These are phyloP conservation scores for Trichoderma hamatum DNA, from an alignment of 2,329 filamentous ascomycete genomes.

Conservation along the genomic window DNA sequence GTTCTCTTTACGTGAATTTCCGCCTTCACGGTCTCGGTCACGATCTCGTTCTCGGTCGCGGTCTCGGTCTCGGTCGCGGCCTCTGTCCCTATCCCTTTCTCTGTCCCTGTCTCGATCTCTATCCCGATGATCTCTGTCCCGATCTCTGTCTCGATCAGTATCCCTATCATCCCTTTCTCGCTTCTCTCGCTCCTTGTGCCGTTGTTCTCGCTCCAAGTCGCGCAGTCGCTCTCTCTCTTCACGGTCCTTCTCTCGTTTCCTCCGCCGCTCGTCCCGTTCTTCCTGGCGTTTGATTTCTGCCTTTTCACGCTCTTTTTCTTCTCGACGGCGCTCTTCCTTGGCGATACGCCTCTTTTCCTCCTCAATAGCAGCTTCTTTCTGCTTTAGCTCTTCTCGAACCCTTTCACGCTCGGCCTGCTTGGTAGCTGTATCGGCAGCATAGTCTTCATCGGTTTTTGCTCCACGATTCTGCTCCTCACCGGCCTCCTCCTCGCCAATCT, in stretches of 20 bases:
- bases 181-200: conserved; percentile 45
- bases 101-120: conserved; percentile 42
- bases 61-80: conserved; percentile 27
- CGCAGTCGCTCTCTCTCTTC: conserved; percentile 57
- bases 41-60: conserved; percentile 37
- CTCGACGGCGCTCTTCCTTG: conserved; percentile 57
- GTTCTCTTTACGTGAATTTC: conserved; percentile 42
- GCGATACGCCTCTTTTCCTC: conserved; percentile 64
- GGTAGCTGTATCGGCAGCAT: conserved; percentile 66
- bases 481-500: conserved; percentile 71
- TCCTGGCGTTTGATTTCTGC: conserved; percentile 54
- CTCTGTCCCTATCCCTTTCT: conserved; percentile 38
- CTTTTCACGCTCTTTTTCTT: conserved; percentile 53
- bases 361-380: conserved; percentile 62
- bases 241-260: conserved; percentile 56
- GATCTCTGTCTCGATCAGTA: conserved; percentile 38
- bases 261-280: conserved; percentile 53
- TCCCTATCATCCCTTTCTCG: conserved; percentile 42
- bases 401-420: conserved; percentile 64
- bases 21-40: conserved; percentile 38
- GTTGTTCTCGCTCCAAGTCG: conserved; percentile 46
- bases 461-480: conserved; percentile 66
- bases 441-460: conserved; percentile 73
- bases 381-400: conserved; percentile 61
- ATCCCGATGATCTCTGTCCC: conserved; percentile 37